These are phyloP conservation scores for Volutella citrinella DNA, from an alignment of 2,329 filamentous ascomycete genomes.

Conservation along the genomic window DNA sequence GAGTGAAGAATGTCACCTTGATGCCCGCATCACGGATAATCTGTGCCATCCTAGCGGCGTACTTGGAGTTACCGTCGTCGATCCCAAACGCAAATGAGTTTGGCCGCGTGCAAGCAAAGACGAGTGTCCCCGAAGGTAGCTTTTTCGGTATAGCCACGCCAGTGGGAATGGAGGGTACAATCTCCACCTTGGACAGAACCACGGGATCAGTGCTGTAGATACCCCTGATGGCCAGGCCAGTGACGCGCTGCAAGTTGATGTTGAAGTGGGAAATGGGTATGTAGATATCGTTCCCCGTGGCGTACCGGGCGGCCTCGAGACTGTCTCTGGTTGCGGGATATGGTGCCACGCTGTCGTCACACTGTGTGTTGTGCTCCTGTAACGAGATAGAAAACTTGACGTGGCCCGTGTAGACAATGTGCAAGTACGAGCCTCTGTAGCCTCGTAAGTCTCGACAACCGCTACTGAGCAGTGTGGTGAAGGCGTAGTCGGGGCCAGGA, in stretches of 20 bases:
- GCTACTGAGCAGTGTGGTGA: constrained; percentile 52
- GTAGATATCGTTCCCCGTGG: constrained; percentile 55
- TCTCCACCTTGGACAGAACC: constrained; percentile 55
- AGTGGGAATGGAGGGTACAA: constrained; percentile 53
- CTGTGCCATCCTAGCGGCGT: constrained; percentile 44
- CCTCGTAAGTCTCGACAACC: constrained; percentile 48
- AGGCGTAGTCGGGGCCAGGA: constrained; percentile 48
- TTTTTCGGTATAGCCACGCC: constrained; percentile 54
- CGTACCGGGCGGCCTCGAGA: constrained; percentile 61
- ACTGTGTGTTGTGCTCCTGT: constrained; percentile 63
- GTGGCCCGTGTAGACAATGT: constrained; percentile 61
- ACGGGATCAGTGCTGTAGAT: constrained; percentile 56
- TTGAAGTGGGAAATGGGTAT: constrained; percentile 66
- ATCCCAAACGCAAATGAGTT: constrained; percentile 72
- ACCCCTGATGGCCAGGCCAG: constrained; percentile 62
- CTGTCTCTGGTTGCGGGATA: constrained; percentile 68
- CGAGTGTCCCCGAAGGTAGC: constrained; percentile 56
- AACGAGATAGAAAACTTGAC: constrained; percentile 62
- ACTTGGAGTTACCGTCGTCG: constrained; percentile 61
- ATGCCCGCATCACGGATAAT: constrained; percentile 60
- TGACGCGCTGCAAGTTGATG: constrained; percentile 52
- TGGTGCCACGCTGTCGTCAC: constrained; percentile 52
- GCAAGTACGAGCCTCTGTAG: constrained; percentile 58
- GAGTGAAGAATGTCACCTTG: constrained; percentile 69
- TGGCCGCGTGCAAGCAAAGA: constrained; percentile 63